Evolutionary conservation across 805 yeast genomes (phyloP).

Genomic region (Candida palmyrensis): DNA sequence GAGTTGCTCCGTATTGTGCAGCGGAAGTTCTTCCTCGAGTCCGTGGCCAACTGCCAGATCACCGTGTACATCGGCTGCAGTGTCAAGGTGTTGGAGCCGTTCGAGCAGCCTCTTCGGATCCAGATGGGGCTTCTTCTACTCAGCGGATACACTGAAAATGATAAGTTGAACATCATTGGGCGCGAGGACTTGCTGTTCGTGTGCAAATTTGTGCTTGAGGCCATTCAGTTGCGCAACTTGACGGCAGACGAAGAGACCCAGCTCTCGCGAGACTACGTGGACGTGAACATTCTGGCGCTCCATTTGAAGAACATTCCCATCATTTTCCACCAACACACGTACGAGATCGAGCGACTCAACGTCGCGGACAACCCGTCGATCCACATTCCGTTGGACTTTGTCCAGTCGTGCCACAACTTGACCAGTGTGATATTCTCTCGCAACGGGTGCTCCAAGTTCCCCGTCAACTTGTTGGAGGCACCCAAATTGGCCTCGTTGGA

Average conservation of each 20-base stretch:
- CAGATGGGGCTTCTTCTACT: constrained; percentile 68
- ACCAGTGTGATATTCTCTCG: constrained; percentile 62
- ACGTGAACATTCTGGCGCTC: constrained; percentile 68
- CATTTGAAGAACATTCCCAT: constrained; percentile 83
- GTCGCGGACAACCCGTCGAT: constrained; percentile 86
- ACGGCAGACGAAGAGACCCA: constrained; percentile 68
- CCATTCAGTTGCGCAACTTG: constrained; percentile 53
- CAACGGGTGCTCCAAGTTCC: constrained; percentile 71
- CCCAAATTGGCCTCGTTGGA: constrained; percentile 61
- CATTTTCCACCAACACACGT: constrained; percentile 70
- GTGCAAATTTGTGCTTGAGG: constrained; percentile 72
- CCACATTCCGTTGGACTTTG: constrained; percentile 76
- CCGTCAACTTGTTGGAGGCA: constrained; percentile 67
- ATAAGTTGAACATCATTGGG: constrained; percentile 71
- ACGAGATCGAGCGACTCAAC: constrained; percentile 75
- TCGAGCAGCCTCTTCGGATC: constrained; percentile 72
- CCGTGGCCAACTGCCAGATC: constrained; percentile 68
- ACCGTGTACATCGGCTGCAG: constrained; percentile 72
- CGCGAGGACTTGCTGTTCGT: constrained; percentile 79
- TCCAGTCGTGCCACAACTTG: constrained; percentile 74
- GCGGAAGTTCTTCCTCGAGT: constrained; percentile 70
- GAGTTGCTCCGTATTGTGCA: constrained; percentile 69
- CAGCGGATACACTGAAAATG: constrained; percentile 77
- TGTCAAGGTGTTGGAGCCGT: constrained; percentile 64
- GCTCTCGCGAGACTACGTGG: constrained; percentile 59